A percentile compares a stretch with the other conserved stretches of the same genome.
Evolutionary conservation across 345 rosid species (phyloP).

Genomic region (Eutrema yunnanense): DNA sequence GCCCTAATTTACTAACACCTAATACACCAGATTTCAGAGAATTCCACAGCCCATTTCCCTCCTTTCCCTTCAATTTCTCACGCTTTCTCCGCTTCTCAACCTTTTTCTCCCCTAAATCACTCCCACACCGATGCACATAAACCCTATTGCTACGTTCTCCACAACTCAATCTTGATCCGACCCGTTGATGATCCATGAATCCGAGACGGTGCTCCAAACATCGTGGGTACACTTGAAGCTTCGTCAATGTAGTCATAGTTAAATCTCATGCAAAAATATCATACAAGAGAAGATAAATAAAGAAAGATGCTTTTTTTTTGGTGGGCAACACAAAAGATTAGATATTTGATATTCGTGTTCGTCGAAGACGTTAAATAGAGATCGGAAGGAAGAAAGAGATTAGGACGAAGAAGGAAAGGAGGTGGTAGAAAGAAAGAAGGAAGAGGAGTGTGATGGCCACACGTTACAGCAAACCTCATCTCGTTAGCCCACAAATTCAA

Average conservation of each 20-base stretch:
- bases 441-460: slow-evolving; percentile 73
- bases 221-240: slow-evolving; percentile 49
- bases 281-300: background rate
- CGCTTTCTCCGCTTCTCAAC: slow-evolving; percentile 23
- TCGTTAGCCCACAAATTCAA: slow-evolving; percentile 6
- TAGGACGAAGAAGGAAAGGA: slow-evolving; percentile 10
- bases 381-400: background rate
- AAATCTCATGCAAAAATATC: slow-evolving; percentile 29
- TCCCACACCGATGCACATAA: slow-evolving; percentile 33
- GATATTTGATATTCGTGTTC: background rate
- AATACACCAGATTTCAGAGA: slow-evolving; percentile 36
- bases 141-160: slow-evolving; percentile 50
- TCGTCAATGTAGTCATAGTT: slow-evolving; percentile 51
- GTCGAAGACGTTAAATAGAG: slow-evolving; percentile 21
- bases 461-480: slow-evolving; percentile 81
- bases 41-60: slow-evolving; percentile 41
- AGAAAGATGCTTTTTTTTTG: background rate
- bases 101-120: slow-evolving; percentile 34
- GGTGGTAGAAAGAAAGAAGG: slow-evolving; percentile 12
- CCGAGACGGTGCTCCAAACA: slow-evolving; percentile 30
- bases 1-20: slow-evolving; percentile 31
- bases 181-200: slow-evolving; percentile 33
- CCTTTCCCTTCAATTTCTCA: slow-evolving; percentile 35
- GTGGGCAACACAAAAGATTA: background rate
- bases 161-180: slow-evolving; percentile 26